These are phyloP conservation scores for Mycosphaerella arachidis DNA, from an alignment of 2,329 filamentous ascomycete genomes.

Conservation along the genomic window DNA sequence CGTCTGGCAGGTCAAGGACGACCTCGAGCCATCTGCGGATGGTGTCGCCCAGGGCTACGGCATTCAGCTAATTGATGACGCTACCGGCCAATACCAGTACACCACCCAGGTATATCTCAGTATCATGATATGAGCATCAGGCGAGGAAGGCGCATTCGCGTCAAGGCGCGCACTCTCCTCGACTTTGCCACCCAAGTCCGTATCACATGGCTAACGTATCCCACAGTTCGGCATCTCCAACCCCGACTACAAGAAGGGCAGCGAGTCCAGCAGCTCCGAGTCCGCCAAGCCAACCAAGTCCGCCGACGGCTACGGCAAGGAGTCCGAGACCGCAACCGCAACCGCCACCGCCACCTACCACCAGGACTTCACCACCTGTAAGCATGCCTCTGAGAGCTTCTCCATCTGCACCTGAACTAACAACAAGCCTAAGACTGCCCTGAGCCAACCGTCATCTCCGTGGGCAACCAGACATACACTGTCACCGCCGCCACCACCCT, in stretches of 20 bases:
- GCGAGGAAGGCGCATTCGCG: not conserved
- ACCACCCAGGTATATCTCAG: constrained; percentile 36
- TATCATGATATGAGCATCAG: not conserved
- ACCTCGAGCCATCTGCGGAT: constrained; percentile 39
- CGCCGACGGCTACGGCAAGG: constrained; percentile 6
- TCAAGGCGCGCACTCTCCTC: not conserved
- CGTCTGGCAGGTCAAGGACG: constrained; percentile 50
- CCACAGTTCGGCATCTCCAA: constrained; percentile 59
- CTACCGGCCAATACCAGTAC: constrained; percentile 58
- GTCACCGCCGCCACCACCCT: constrained; percentile 22
- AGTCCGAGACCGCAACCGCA: constrained; percentile 13
- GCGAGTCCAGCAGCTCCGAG: constrained; percentile 9
- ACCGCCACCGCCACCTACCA: constrained; percentile 24
- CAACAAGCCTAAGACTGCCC: constrained; percentile 16
- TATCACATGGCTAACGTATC: constrained; percentile 41
- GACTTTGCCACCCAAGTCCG: not conserved
- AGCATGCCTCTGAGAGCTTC: constrained; percentile 6
- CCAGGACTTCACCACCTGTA: constrained; percentile 24
- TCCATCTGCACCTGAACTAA: too few species aligned
- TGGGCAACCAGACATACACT: constrained; percentile 24
- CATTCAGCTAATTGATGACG: constrained; percentile 57
- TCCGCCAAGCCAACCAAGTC: constrained; percentile 21
- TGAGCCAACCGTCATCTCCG: constrained; percentile 20
- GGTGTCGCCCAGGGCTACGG: constrained; percentile 52
- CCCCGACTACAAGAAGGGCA: constrained; percentile 28